Base-by-base conservation (phyloP, 805 yeast genomes). In the Myxozyma monticola region DNA sequence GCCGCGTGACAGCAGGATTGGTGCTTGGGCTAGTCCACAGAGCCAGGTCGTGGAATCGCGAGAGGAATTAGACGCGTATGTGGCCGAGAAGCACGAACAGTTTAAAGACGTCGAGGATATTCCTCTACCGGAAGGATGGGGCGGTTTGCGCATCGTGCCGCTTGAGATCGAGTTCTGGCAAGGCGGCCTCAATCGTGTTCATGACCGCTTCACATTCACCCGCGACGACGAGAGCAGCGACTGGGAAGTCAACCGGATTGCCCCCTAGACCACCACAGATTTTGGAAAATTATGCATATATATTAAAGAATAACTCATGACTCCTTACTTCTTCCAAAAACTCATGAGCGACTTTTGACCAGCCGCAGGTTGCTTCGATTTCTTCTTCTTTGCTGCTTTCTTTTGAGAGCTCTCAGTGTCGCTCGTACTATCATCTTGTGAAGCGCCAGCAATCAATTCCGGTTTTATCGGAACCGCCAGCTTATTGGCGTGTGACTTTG, bases 11-110 rank as follows among this genome's bases (percentile, higher is more conserved):
- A 85, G 96, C 26, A 83, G 85, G 65, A 81, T 93, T 54, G 98
- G 99, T 26, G 99, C 99, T 0, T 90, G 96, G 96, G 85, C 97
- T 0, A 84, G 95, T 25, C 95, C 95, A 3, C 99, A 93, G 73
- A 80, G 90, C 29, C 74, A 77, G 46, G 75, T 73, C 2, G 74
- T 90, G 31, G 62, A 65, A 12, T 67, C 72, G 37, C 75, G 96
- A 56, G 78, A 78, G 14, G 85, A 79, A 60, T 77, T 91, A 53
- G 85, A 89, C 31, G 62, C 65, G 0, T 61, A 75, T 14, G 80
- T 80, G 44, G 64, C 67, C 9, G 65, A 72, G 24, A 76, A 71
- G 53, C 82, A 75, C 48, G 70, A 76, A 48, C 75, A 80, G 65
- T 88, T 87, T 56, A 78, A 80, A 56, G 81, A 76, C 35, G 66